Percentiles rank a stretch among this genome's conserved stretches.
Conservation (phyloP, 768 basidiomycete species). For the Russula sp. region DNA sequence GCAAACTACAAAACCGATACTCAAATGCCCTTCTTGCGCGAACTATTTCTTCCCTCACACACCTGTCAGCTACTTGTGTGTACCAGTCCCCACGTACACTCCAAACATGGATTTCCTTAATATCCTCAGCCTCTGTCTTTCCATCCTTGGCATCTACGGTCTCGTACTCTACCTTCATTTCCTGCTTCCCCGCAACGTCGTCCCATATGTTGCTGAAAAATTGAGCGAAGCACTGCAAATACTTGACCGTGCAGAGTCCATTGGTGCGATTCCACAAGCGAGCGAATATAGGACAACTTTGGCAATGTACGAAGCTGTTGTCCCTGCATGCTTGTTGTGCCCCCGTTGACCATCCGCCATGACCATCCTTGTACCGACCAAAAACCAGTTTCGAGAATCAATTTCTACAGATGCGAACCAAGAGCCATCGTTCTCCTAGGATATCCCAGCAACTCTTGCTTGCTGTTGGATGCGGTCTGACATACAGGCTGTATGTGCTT, state of each 20-base stretch:
- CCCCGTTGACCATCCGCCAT: too few relatives aligned
- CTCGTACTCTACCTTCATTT: background rate
- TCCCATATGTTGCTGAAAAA: background rate
- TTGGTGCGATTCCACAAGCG: background rate
- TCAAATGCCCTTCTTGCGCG: too few relatives aligned
- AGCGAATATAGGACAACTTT: background rate
- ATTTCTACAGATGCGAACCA: background rate
- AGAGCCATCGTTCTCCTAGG: slow-evolving; percentile 1
- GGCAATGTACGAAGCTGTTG: background rate
- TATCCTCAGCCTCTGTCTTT: background rate
- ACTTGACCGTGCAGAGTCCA: background rate
- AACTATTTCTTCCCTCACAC: too few relatives aligned
- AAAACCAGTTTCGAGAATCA: background rate
- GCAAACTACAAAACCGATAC: too few relatives aligned
- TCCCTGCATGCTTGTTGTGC: too few relatives aligned
- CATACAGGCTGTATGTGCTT: background rate
- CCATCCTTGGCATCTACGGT: background rate
- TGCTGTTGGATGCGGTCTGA: background rate
- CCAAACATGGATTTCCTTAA: background rate
- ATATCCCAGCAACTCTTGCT: background rate
- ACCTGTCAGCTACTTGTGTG: too few relatives aligned
- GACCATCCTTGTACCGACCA: too few relatives aligned
- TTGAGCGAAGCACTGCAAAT: background rate
- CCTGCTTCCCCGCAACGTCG: background rate
- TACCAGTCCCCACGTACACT: background rate